A percentile compares a stretch with the other conserved stretches of the same genome.
Conservation (phyloP, 495 filamentous ascomycete species). For the Neurospora sp. region DNA sequence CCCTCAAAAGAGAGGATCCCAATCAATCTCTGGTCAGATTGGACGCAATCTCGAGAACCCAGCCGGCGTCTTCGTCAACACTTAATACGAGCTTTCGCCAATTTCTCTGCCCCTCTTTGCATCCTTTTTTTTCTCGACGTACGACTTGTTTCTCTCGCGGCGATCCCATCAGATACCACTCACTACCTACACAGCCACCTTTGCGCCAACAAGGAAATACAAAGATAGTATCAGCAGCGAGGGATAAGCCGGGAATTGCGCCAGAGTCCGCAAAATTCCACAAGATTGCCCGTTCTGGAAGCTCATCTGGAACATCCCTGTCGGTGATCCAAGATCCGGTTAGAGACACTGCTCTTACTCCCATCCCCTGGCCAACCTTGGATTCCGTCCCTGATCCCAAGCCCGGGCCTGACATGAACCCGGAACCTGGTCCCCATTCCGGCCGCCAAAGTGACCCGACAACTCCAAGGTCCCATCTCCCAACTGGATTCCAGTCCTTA, state of each 20-base stretch:
- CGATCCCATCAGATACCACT: neutral
- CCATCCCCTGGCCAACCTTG: neutral
- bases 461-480: neutral
- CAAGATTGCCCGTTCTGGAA: neutral
- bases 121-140: neutral
- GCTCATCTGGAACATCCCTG: neutral
- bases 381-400: neutral
- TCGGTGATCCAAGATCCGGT: neutral
- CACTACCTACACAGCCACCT: neutral
- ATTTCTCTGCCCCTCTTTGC: neutral
- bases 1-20: neutral
- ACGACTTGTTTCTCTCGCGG: neutral
- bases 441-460: neutral
- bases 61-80: neutral
- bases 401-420: neutral
- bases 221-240: neutral
- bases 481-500: neutral
- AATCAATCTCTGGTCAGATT: neutral
- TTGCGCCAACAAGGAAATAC: too few species aligned
- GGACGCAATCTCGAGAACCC: neutral
- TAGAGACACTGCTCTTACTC: neutral
- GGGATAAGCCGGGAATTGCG: neutral
- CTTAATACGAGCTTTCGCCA: neutral
- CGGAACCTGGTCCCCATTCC: neutral
- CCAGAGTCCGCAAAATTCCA: neutral